Percentiles rank a stretch among this genome's conserved stretches.
Conservation (phyloP, 1,284 basidiomycete species). For the Fistulinella staudtii region DNA sequence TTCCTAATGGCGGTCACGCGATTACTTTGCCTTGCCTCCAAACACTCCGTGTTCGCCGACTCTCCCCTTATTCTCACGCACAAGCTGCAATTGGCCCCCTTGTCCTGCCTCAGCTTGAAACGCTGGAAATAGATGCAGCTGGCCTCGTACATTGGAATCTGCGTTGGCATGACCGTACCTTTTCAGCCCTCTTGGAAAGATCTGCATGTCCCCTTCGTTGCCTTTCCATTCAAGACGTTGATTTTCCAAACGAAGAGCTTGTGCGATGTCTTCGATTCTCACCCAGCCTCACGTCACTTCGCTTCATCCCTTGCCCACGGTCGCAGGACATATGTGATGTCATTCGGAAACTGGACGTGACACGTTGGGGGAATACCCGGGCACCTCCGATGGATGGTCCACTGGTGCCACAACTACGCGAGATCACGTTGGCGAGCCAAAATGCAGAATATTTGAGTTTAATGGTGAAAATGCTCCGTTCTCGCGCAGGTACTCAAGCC, state of each 20-base stretch:
- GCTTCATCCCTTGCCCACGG: slow-evolving; percentile 20
- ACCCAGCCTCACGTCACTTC: slow-evolving; percentile 10
- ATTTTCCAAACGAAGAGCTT: slow-evolving; percentile 19
- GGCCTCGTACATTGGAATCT: background rate
- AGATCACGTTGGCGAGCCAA: slow-evolving; percentile 18
- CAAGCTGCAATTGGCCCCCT: slow-evolving; percentile 7
- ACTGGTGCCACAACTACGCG: slow-evolving; percentile 9
- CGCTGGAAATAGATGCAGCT: slow-evolving; percentile 15
- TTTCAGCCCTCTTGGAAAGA: slow-evolving; percentile 18
- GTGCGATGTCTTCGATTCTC: slow-evolving; percentile 19
- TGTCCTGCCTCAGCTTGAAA: slow-evolving; percentile 15
- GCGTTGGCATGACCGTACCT: slow-evolving; percentile 9
- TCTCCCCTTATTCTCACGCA: background rate
- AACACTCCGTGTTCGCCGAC: slow-evolving; percentile 17
- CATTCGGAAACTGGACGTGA: slow-evolving; percentile 8
- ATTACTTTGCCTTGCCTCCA: slow-evolving; percentile 11
- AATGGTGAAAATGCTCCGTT: slow-evolving; percentile 13
- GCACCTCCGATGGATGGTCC: background rate
- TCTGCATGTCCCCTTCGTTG: slow-evolving; percentile 12
- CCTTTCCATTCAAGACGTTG: slow-evolving; percentile 19
- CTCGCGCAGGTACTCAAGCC: slow-evolving; percentile 7
- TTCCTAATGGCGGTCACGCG: background rate
- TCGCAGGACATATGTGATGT: slow-evolving; percentile 17
- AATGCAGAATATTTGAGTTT: slow-evolving; percentile 4
- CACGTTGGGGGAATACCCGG: background rate